Percentiles rank a stretch among this genome's conserved stretches.
phyloP scores from a whole-genome alignment of 257 asterid genomes.

The Orobanche coerulescens region DNA sequence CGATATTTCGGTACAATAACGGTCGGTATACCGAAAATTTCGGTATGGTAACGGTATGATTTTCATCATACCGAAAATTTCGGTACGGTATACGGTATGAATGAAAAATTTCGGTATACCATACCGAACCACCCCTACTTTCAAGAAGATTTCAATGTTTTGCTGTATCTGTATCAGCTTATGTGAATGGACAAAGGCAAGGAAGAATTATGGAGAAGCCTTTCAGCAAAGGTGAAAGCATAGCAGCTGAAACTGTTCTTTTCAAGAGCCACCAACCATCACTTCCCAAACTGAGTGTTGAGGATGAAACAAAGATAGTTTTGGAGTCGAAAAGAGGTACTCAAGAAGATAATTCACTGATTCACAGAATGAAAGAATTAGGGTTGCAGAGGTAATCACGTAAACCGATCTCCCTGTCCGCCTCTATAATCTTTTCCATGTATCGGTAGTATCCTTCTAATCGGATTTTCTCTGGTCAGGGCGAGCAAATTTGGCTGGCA shows the following conservation, averaged over 20 bases:
- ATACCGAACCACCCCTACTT: neutral
- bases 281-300: slow-evolving; percentile 47
- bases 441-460: too few relatives aligned
- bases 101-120: too few relatives aligned
- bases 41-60: too few relatives aligned
- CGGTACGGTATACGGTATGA: too few relatives aligned
- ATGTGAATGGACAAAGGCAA: slow-evolving; percentile 86
- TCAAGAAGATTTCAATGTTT: neutral
- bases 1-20: too few relatives aligned
- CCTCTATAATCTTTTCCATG: neutral
- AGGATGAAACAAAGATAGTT: slow-evolving; percentile 74
- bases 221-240: slow-evolving; percentile 59
- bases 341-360: slow-evolving; percentile 32
- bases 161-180: slow-evolving; percentile 45
- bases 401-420: neutral
- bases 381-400: slow-evolving; percentile 68
- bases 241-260: slow-evolving; percentile 42
- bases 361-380: slow-evolving; percentile 66
- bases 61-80: too few relatives aligned
- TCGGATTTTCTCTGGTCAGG: slow-evolving; percentile 28
- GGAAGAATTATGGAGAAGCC: slow-evolving; percentile 83
- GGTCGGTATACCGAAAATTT: too few relatives aligned
- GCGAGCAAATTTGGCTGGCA: slow-evolving; percentile 98
- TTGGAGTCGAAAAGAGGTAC: slow-evolving; percentile 47
- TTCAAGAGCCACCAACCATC: slow-evolving; percentile 27